Evolutionary conservation across 2,329 filamentous ascomycete genomes (phyloP), one percentile per base, ranked within the genome.

Genomic region (Leptosphaerulina australis): DNA sequence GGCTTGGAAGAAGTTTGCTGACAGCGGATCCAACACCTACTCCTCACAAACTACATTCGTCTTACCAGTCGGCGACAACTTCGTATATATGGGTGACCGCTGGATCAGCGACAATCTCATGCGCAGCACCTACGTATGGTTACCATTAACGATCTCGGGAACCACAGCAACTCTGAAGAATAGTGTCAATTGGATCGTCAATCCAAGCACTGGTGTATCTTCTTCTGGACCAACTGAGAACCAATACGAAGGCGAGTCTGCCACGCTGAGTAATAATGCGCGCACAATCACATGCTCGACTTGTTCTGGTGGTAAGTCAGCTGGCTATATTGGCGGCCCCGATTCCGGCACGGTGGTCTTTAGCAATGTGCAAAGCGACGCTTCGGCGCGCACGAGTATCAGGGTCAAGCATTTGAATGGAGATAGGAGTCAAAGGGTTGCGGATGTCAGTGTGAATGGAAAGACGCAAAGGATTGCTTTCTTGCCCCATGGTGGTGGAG

Each of bases 21-120:
- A 81, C 15, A 60, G 70, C 0, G 84, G 83, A 0, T 77, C 79
- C 74, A 77, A 78, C 36, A 88, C 86, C 0, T 87, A 83, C 59
- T 70, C 72, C 11, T 83, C 80, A 1, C 85, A 89, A 62, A 85
- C 83, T 0, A 83, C 77, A 26, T 87, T 78, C 58, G 76, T 88
- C 17, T 76, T 87, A 15, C 68, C 71, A 4, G 63, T 81, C 20
- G 66, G 73, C 29, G 69, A 73, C 29, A 67, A 61, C 5, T 76
- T 77, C 38, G 78, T 86, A 55, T 88, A 88, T 69, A 81, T 87
- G 70, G 86, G 86, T 15, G 86, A 89, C 69, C 81, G 86, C 17
- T 88, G 86, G 86, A 69, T 82, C 0, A 79, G 76, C 4, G 66
- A 68, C n/a, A 84, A 88, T 55, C 76, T 89, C 0, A 80, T 79